Conservation (phyloP, 2,329 filamentous ascomycete genomes). For the Trichothecium sympodiale region DNA sequence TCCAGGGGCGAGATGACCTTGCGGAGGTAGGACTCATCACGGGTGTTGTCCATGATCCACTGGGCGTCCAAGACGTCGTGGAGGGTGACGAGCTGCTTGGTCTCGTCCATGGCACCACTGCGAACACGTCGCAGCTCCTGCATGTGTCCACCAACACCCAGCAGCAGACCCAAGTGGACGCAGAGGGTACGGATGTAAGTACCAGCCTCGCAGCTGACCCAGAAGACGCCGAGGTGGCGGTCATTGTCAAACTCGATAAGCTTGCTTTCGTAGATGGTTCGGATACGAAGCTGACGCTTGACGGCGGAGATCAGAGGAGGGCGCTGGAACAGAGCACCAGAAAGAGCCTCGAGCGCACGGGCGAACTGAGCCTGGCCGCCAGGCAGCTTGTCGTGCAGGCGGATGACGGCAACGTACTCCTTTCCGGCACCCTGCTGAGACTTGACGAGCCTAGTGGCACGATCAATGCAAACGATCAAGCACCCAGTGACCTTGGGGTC, state of each 20-base stretch:
- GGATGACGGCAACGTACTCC: constrained; percentile 94
- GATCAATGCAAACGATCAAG: constrained; percentile 90
- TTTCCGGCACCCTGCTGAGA: constrained; percentile 98
- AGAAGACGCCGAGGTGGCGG: constrained; percentile 93
- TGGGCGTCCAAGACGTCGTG: constrained; percentile 85
- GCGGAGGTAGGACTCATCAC: constrained; percentile 86
- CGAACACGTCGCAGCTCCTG: constrained; percentile 92
- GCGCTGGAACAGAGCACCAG: constrained; percentile 83
- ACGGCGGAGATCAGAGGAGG: constrained; percentile 96
- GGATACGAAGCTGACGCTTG: constrained; percentile 96
- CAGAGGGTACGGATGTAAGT: constrained; percentile 98
- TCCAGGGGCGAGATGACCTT: constrained; percentile 87
- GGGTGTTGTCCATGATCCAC: constrained; percentile 90
- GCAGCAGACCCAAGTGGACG: constrained; percentile 71
- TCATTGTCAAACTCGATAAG: constrained; percentile 98
- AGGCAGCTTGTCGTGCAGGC: constrained; percentile 89
- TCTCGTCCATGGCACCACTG: constrained; percentile 90
- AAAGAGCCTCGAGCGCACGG: constrained; percentile 88
- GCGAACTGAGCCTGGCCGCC: constrained; percentile 89
- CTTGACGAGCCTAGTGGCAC: constrained; percentile 94
- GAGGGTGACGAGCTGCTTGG: constrained; percentile 78
- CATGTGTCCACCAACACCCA: constrained; percentile 90
- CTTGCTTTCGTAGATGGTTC: constrained; percentile 96
- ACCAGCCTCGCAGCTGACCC: constrained; percentile 95
- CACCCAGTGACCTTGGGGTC: constrained; percentile 97